These are phyloP conservation scores for Tillandsia fasciculata DNA, from an alignment of 176 grass and related monocot genomes.

Conservation along the genomic window DNA sequence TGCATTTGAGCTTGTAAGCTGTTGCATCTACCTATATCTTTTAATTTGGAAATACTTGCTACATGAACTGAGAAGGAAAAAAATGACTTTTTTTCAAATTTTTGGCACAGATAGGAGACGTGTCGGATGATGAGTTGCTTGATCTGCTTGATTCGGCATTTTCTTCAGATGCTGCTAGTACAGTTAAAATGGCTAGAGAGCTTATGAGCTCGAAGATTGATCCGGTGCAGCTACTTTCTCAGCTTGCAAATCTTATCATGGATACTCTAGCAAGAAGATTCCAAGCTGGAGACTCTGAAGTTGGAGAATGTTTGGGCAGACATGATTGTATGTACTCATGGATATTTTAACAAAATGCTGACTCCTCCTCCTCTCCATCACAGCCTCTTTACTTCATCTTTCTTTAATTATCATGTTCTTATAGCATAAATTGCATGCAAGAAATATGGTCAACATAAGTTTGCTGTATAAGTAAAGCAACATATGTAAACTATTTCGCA, in stretches of 20 bases:
- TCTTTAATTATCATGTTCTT: too few species aligned
- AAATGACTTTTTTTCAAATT: not conserved
- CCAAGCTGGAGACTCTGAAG: conserved; percentile 30
- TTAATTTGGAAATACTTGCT: not conserved
- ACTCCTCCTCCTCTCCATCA: not conserved
- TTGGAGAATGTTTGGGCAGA: conserved; percentile 26
- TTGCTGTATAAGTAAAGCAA: not conserved
- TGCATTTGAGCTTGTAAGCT: conserved; percentile 62
- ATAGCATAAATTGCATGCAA: too few species aligned
- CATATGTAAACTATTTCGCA: not conserved
- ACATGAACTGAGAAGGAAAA: not conserved
- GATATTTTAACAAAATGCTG: too few species aligned
- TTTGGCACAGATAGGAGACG: conserved; percentile 62
- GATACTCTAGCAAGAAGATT: conserved; percentile 62
- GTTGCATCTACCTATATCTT: not conserved
- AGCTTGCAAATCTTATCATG: conserved; percentile 84
- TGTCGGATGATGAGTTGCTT: conserved; percentile 80
- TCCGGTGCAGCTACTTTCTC: conserved; percentile 51
- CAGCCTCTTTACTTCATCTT: not conserved
- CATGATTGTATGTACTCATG: conserved; percentile 30
- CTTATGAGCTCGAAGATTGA: conserved; percentile 77
- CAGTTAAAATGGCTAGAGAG: conserved; percentile 67
- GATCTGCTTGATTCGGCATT: conserved; percentile 62
- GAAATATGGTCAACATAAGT: too few species aligned
- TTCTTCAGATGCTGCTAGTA: conserved; percentile 72